Evolutionary conservation across 1,284 basidiomycete species (phyloP), one percentile per base, ranked within the genome.

Genomic region (Pseudozyma tsukubaensis): DNA sequence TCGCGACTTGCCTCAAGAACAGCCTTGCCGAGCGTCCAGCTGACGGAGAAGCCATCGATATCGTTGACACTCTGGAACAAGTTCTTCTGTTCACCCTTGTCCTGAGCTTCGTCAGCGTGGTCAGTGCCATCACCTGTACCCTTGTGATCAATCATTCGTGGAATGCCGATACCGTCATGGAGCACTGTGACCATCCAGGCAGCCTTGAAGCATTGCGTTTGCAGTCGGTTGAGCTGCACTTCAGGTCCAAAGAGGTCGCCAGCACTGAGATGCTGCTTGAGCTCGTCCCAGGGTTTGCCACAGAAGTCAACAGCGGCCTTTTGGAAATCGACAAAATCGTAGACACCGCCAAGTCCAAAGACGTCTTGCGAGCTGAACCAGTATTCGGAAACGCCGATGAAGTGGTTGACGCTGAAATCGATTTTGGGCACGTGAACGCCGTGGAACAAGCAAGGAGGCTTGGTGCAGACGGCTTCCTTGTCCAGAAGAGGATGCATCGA

Each of bases 141-240:
- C 34, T 72, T 72, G 3, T 89, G 87, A 83, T 97, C 95, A 47
- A 93, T 77, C 36, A 97, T 91, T 35, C 97, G 89, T 12, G 97
- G 97, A 82, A 99, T 90, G 14, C 94, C 94, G 58, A 99, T 92
- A 24, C 96, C 97, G 81, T 97, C 93, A 81, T 99, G 96, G 4
- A 99, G 86, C 24, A 99, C 92, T 81, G 97, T 98, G 60, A 92
- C 91, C 63, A 99, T 89, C 97, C 97, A 99, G 1, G 96, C 95
- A 1, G 96, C 94, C 85, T 99, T 99, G 90, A 99, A 99, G 84
- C 97, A 99, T 83, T 99, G 97, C 91, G 96, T 93, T 86, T 96
- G 90, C 66, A 99, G 86, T 36, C 96, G 89, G 39, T 91, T 89
- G 42, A 92, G 86, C 82, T 95, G 94, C 56, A 97, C 91, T 78